Evolutionary conservation across 2,329 filamentous ascomycete species (phyloP), one percentile per base, ranked within the genome.

Genomic region (Aureobasidium sp.): DNA sequence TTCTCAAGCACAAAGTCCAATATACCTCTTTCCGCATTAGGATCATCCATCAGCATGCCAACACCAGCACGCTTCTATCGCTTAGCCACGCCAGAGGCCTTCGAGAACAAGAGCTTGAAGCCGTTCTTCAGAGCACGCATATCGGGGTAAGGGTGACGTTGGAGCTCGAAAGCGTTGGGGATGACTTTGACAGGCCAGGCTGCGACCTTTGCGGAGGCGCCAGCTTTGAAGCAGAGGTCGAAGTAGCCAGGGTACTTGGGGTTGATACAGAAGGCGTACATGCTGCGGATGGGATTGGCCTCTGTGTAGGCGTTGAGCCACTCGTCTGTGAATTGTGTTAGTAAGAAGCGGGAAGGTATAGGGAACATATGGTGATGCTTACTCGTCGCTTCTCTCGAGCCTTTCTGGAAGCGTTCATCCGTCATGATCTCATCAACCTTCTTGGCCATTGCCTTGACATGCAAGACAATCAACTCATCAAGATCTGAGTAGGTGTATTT

Each of bases 371-470:
- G 16, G 55, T 36, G 39, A 16, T 42, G 80, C 89, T 79, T 86
- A 96, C 93, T 92, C 65, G 91, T 89, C 70, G 94, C 89, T 64
- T 85, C 81, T 70, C 87, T 87, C 64, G 85, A 92, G 63, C 88
- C 86, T 65, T 85, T 85, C 76, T 96, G 91, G 79, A 89, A 99
- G 75, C 96, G 96, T 73, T 97, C 93, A 74, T 97, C 88, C 66
- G 88, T 85, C 81, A 91, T 94, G 80, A 99, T 87, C 79, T 99
- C 93, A 67, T 96, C 91, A 57, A 97, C 93, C 81, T 99, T 99
- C 76, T 88, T 90, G 21, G 91, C 89, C 94, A 97, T 99, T 58
- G 92, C 90, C 78, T 96, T 94, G 72, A 99, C 90, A 72, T 99
- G 94, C 70, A 94, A 89, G 71, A 96, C 92, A 67, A 99, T 97